Percentiles rank a stretch among this genome's conserved stretches.
Conservation (phyloP, 2,329 filamentous ascomycete species). For the Apiospora phragmitis region DNA sequence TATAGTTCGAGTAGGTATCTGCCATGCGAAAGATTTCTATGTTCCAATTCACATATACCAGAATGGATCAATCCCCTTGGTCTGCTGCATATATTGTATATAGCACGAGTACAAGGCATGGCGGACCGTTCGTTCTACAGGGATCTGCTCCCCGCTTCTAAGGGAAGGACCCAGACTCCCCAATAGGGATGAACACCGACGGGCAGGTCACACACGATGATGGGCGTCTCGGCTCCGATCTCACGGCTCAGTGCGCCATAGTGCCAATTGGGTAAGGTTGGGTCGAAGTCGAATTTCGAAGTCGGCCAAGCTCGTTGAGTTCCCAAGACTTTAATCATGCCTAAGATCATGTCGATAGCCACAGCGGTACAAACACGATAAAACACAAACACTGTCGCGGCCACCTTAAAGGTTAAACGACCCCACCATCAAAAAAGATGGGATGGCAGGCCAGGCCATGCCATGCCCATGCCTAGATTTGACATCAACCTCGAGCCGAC, state of each 20-base stretch:
- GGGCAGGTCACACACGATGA: background rate
- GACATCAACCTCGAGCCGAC: slow-evolving; percentile 1
- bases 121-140: background rate
- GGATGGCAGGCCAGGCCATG: background rate
- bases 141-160: background rate
- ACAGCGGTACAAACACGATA: background rate
- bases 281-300: too few relatives aligned
- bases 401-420: background rate
- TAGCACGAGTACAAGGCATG: background rate
- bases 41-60: too few relatives aligned
- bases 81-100: too few relatives aligned
- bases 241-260: slow-evolving; percentile 7
- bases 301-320: background rate
- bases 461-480: background rate
- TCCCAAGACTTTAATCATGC: background rate
- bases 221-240: slow-evolving; percentile 10
- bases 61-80: too few relatives aligned
- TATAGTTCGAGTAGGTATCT: too few relatives aligned
- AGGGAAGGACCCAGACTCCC: background rate
- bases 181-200: slow-evolving; percentile 9
- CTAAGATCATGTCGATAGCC: too few relatives aligned
- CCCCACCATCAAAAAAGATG: background rate
- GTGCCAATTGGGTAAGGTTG: background rate
- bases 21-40: too few relatives aligned
- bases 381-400: background rate